Evolutionary conservation across 2,329 filamentous ascomycete species (phyloP).

Genomic region (Karstenula rhodostoma): DNA sequence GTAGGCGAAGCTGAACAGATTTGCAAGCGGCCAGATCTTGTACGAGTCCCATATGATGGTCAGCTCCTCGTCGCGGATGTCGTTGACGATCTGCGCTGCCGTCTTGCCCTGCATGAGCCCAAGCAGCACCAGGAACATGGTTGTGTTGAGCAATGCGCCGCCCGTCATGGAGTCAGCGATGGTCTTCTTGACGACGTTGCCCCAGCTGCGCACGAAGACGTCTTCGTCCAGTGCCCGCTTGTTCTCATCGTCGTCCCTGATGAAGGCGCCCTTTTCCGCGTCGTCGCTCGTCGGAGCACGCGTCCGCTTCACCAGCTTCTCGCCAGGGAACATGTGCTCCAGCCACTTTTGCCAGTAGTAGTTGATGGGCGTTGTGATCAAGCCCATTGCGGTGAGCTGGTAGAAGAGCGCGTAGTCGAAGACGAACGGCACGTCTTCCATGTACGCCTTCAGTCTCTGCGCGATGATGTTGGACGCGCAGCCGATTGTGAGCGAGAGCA

Average conservation of each 20-base stretch:
- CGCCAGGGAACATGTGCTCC: constrained; percentile 76
- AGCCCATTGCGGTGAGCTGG: constrained; percentile 65
- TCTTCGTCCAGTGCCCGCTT: constrained; percentile 38
- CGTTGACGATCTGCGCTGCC: constrained; percentile 37
- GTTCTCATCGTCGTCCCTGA: constrained; percentile 38
- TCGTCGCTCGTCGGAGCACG: constrained; percentile 26
- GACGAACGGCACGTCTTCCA: constrained; percentile 44
- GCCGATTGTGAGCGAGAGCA: constrained; percentile 46
- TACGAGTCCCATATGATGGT: constrained; percentile 66
- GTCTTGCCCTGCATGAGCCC: constrained; percentile 57
- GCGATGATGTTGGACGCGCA: constrained; percentile 50
- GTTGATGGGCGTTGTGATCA: constrained; percentile 80
- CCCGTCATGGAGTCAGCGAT: constrained; percentile 71
- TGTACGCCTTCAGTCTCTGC: constrained; percentile 48
- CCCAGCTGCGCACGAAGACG: constrained; percentile 46
- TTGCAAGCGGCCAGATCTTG: constrained; percentile 77
- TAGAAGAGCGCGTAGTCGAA: constrained; percentile 49
- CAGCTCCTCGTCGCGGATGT: constrained; percentile 40
- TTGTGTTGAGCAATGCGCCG: constrained; percentile 70
- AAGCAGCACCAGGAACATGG: constrained; percentile 69
- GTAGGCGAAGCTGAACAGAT: constrained; percentile 73
- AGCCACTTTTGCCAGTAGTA: constrained; percentile 85
- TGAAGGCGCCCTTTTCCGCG: constrained; percentile 41
- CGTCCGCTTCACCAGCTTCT: constrained; percentile 36
- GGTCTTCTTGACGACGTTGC: constrained; percentile 73